phyloP scores from a whole-genome alignment of 2,329 filamentous ascomycete genomes.

The Tricladium varicosporioides region DNA sequence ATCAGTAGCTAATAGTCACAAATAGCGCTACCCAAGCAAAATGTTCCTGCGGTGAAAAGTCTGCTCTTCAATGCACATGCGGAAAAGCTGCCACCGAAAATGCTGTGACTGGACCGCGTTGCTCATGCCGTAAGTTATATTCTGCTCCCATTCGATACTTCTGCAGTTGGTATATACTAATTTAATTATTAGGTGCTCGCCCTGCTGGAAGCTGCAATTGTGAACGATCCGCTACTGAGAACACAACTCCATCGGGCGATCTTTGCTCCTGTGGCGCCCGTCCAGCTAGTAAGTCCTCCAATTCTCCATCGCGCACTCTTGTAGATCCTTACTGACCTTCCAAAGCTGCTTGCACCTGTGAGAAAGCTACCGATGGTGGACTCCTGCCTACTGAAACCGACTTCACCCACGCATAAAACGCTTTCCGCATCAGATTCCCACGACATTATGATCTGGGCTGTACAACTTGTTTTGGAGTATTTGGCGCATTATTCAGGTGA shows the following conservation, averaged over 20 bases:
- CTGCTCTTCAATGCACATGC: slow-evolving; percentile 84
- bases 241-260: slow-evolving; percentile 55
- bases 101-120: slow-evolving; percentile 66
- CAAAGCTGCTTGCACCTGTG: slow-evolving; percentile 74
- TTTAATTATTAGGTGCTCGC: slow-evolving; percentile 47
- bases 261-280: slow-evolving; percentile 78
- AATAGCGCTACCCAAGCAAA: slow-evolving; percentile 58
- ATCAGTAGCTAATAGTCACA: slow-evolving; percentile 5
- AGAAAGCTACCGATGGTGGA: slow-evolving; percentile 64
- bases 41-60: slow-evolving; percentile 88
- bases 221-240: slow-evolving; percentile 69
- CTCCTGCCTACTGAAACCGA: slow-evolving; percentile 73
- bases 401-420: slow-evolving; percentile 67
- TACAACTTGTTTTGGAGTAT: not conserved
- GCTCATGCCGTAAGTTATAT: slow-evolving; percentile 67
- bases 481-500: not conserved
- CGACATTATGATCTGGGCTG: not conserved
- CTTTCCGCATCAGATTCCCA: not conserved
- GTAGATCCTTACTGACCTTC: slow-evolving; percentile 13
- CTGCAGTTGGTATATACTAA: slow-evolving; percentile 1
- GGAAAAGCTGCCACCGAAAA: slow-evolving; percentile 77
- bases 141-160: slow-evolving; percentile 32
- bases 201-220: slow-evolving; percentile 81
- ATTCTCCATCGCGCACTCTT: not conserved
- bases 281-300: slow-evolving; percentile 56